Evolutionary conservation across 495 filamentous ascomycete species (phyloP), one percentile per base, ranked within the genome.

Genomic region (Xeromyces bisporus): DNA sequence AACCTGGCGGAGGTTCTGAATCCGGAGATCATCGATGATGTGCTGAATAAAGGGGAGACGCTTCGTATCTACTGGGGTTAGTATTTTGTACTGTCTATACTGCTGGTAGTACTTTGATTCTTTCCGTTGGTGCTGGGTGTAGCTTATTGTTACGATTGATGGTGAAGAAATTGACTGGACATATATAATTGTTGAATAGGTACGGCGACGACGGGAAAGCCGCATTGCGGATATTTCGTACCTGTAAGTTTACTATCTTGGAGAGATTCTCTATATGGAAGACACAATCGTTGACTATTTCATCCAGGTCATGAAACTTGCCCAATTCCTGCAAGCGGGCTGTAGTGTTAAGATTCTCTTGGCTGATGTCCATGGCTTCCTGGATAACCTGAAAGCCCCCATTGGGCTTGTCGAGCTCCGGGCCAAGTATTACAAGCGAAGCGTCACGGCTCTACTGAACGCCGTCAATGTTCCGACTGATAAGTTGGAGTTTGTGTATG

Each of bases 1-100:
- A 87, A 87, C 47, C 62, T 94, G 29, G 69, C 71, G 32, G 89
- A 97, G 62, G 56, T 87, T 20, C 68, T 97, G 28, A 84, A 86
- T 40, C 72, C 71, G 14, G 83, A 93, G 44, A 74, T 94, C 29
- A 77, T 96, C 35, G 76, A 89, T 47, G 60, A 69, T 35, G 55
- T 94, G 29, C 48, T 73, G 18, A 70, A 71, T 7, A 65, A 89
- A 48, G 69, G 77, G n/a, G 61, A 74, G 7, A 68, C 73, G 15
- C 67, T 78, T 10, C 67, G 66, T 26, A 67, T 93, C 44, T 94
- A 94, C 69, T 93, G 81, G 82, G 86, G 79, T 73, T 28, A 20
- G 32, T 14, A 21, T 9, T 9, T 21, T 21, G 4, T 21, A 5
- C 9, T 21, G 4, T 21, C 4, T 21, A 9, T 4, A 21, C 9